Base-by-base conservation (phyloP, 495 filamentous ascomycete species). In the Sordaria brevicollis region DNA sequence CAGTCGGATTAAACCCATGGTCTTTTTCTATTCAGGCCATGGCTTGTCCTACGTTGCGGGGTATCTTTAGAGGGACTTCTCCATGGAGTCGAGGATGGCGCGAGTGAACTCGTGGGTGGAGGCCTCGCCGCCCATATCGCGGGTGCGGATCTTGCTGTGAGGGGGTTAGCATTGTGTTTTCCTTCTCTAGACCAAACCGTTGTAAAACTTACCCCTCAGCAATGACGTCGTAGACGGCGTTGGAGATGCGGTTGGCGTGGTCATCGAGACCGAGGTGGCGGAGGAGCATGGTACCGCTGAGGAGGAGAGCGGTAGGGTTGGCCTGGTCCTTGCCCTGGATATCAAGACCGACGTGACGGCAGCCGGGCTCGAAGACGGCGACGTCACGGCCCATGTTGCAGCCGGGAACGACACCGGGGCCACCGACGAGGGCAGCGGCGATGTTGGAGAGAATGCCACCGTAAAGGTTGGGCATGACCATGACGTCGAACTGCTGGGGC, bases 401-500 rank as follows among this genome's bases (percentile, higher is more conserved):
- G 75, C 95, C 95, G 70, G 95, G 95, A 66, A 99, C 94, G 68
- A 99, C 90, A 83, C 95, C 95, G 33, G 95, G 95, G 54, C 95
- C 95, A 79, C 95, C 95, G 76, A 99, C 95, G n/a, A 99, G 91
- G 70, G 95, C 95, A 76, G 95, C 95, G 76, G 93, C 96, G 75
- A 99, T 94, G 87, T 99, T 99, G 81, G 96, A 98, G 70, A 99
- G 85, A 76, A 99, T 99, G 74, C 96, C 96, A 80, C 95, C 95
- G 85, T 99, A 99, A 78, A 99, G 84, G 84, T 99, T 99, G 70
- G 95, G 95, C 95, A 99, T 99, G 79, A 99, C 95, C 92, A 99
- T 92, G 73, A 99, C 95, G 80, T 98, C 96, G 77, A 98, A 98
- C 83, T 99, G 95, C 85, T 99, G 95, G 70, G 95, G 95, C 68